Conservation (phyloP, 129 eudicot genomes). For the Ambrosia artemisiifolia region DNA sequence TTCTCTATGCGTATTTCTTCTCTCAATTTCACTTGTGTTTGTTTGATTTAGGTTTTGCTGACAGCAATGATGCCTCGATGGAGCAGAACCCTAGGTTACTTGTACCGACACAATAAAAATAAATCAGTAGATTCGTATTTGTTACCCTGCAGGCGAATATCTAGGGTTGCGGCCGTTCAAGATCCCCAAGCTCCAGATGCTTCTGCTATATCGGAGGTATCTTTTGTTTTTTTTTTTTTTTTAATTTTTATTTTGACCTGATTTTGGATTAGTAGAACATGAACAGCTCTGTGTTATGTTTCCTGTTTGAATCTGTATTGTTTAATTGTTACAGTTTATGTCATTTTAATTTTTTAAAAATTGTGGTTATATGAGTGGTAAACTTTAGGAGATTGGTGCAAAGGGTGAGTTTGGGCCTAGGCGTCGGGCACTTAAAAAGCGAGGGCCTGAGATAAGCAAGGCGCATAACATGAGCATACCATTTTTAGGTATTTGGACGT, state of each 20-base stretch:
- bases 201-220: slow-evolving; percentile 36
- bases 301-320: background rate
- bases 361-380: background rate
- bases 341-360: background rate
- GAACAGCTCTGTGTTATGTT: background rate
- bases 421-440: no score
- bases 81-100: slow-evolving; percentile 27
- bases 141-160: slow-evolving; percentile 28
- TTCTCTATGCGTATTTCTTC: slow-evolving; percentile 1
- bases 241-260: background rate
- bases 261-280: background rate
- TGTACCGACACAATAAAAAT: slow-evolving; percentile 12
- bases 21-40: background rate
- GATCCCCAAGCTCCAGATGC: slow-evolving; percentile 17
- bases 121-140: slow-evolving; percentile 22
- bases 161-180: slow-evolving; percentile 35
- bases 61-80: slow-evolving; percentile 35
- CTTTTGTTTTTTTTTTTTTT: background rate
- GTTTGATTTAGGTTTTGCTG: background rate
- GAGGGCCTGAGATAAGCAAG: no score
- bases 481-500: no score
- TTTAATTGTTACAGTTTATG: background rate
- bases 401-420: no score
- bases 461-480: no score
- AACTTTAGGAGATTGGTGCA: background rate